Base-by-base conservation (phyloP, 768 basidiomycete genomes). In the Suillus plorans region DNA sequence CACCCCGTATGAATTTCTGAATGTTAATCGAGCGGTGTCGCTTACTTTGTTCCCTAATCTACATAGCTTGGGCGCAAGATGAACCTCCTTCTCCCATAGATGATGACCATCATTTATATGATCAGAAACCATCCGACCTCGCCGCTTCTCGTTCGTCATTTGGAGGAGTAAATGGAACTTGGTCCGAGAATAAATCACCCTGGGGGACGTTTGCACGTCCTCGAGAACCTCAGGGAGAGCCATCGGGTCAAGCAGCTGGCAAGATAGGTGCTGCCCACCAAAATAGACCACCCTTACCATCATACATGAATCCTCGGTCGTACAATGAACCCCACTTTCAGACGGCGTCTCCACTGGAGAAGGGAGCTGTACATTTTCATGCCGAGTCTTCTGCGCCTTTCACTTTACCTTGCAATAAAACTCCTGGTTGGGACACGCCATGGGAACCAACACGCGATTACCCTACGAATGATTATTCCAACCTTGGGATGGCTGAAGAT, bases 151-250 rank as follows among this genome's bases (percentile, higher is more conserved):
- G 82, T 58, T 85, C 86, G 14, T 82, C 80, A 69, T 39, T 69
- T 61, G 64, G 69, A 28, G 53, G 68, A 69, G 49, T 75, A 75
- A 72, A 66, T 72, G 79, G 57, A 74, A 79, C 66, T 73, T 73
- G 67, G 70, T 65, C 66, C 62, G 75, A 62, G 70, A 69, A 47
- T 67, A 78, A 74, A 50, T 87, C 86, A 64, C 85, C 85, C 59
- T 93, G 91, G 91, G 91, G 87, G 86, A 78, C 89, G 0, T 92
- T 93, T 74, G 86, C 86, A 34, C 83, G 86, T 45, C 85, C 87
- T 55, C 84, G 86, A 39, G 79, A 74, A 52, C 72, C 64, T 60
- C 68, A 66, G 63, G 68, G 70, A 63, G 76, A 73, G 56, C 68
- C 70, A 47, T 63, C 64, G 65, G 50, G 65, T 62, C 39, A 70